phyloP scores from a whole-genome alignment of 2,329 filamentous ascomycete species.

The Arthrinium puccinioides region DNA sequence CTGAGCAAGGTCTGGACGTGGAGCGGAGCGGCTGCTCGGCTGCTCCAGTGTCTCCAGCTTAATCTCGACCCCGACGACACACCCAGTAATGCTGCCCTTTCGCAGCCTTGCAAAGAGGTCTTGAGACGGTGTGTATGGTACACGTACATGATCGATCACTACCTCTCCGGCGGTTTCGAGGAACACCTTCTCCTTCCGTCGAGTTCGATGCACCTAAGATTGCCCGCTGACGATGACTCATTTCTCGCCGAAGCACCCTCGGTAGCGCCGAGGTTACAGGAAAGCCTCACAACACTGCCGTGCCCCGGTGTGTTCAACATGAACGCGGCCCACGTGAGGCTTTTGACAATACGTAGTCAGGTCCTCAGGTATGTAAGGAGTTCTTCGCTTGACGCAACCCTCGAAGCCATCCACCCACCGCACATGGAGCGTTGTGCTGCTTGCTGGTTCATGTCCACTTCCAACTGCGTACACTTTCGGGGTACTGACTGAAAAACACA shows the following conservation, averaged over 20 bases:
- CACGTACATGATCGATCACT: conserved; percentile 8
- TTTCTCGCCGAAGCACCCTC: conserved; percentile 6
- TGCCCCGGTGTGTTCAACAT: conserved; percentile 5
- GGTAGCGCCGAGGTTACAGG: conserved; percentile 2
- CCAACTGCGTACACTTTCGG: too few species aligned
- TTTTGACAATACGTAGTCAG: conserved; percentile 7
- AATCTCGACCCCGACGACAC: conserved; percentile 6
- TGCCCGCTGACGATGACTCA: conserved; percentile 5
- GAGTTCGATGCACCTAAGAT: conserved; percentile 6
- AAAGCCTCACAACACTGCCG: conserved; percentile 2
- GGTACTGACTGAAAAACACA: too few species aligned
- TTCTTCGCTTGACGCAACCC: too few species aligned
- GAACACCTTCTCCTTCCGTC: conserved; percentile 7
- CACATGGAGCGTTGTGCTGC: too few species aligned
- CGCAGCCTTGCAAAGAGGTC: conserved; percentile 4
- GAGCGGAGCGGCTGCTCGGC: conserved; percentile 4
- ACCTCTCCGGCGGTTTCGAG: conserved; percentile 6
- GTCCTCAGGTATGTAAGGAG: conserved; percentile 6
- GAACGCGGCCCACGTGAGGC: conserved; percentile 5
- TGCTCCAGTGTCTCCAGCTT: conserved; percentile 7
- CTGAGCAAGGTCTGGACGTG: conserved; percentile 9
- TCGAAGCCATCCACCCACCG: too few species aligned
- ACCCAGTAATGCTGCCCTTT: too few species aligned
- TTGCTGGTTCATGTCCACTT: too few species aligned
- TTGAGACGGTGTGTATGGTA: conserved; percentile 8